Conservation (phyloP, 2,329 filamentous ascomycete species). For the Emergomyces pasteurianus region DNA sequence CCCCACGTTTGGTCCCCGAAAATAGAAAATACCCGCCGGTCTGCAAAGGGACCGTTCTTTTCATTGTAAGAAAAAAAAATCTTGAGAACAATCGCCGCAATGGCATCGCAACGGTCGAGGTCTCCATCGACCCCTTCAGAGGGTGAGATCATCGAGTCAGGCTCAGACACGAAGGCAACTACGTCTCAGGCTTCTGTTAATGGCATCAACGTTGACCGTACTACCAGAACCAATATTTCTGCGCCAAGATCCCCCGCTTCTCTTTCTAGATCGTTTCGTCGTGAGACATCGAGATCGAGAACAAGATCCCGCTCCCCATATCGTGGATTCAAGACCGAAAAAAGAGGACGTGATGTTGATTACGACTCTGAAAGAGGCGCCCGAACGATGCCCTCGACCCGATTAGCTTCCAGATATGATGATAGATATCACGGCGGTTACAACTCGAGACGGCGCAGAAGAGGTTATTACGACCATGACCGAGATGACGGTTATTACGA, state of each 20-base stretch:
- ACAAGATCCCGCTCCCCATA: slow-evolving; percentile 30
- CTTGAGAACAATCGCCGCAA: slow-evolving; percentile 18
- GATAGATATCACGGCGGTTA: slow-evolving; percentile 25
- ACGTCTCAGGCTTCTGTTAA: slow-evolving; percentile 60
- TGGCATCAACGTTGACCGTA: slow-evolving; percentile 83
- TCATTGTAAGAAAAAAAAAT: not conserved
- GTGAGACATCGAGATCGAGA: slow-evolving; percentile 41
- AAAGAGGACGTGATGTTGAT: slow-evolving; percentile 31
- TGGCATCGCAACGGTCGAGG: slow-evolving; percentile 38
- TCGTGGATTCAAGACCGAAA: slow-evolving; percentile 28
- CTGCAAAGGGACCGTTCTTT: not conserved
- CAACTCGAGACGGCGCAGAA: not conserved
- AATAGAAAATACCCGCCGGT: not conserved
- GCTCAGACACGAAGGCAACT: slow-evolving; percentile 72
- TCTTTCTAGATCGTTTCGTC: slow-evolving; percentile 46
- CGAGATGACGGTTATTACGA: slow-evolving; percentile 32
- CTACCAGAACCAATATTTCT: slow-evolving; percentile 59
- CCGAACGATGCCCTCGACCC: slow-evolving; percentile 21
- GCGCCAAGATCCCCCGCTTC: slow-evolving; percentile 40
- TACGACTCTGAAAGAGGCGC: slow-evolving; percentile 24
- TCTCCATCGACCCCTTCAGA: slow-evolving; percentile 61
- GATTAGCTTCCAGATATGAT: slow-evolving; percentile 28
- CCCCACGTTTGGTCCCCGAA: slow-evolving; percentile 4
- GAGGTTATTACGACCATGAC: slow-evolving; percentile 39
- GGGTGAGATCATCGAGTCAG: slow-evolving; percentile 72